Evolutionary conservation across 305 asterid species (phyloP), one percentile per base, ranked within the genome.

Genomic region (Fraxinus greggii): DNA sequence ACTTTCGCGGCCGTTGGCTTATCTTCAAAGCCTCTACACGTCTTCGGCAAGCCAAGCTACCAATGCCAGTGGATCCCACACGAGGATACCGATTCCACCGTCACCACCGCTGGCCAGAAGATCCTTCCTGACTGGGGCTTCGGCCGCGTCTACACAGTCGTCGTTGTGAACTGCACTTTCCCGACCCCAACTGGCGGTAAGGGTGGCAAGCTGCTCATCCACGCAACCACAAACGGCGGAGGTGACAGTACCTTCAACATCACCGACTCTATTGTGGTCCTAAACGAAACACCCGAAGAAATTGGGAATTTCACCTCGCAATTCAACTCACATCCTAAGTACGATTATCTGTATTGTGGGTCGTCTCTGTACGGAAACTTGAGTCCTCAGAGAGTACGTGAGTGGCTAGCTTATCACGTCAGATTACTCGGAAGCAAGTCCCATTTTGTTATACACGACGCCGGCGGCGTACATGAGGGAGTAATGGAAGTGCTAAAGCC

Each of bases 41-140:
- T 92, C 67, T 92, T 72, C 80, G 91, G 91, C 28, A 90, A 88
- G 23, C 97, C 98, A 2, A 84, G 83, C 5, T 93, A 93, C 83
- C 76, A 85, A 26, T 93, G 98, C 84, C 83, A 83, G 56, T 93
- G 98, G 98, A 81, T 88, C 21, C 88, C 94, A 0, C 54, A n/a
- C n/a, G 10, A 82, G n/a, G 3, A 82, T 19, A 42, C 82, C 5
- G 75, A 32, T 12, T 70, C 36, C 45, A 45, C 86, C 35, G 76
- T 88, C 72, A 32, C 86, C 13, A 75, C 89, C 2, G 7, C 35
- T 17, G 98, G 94, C 1, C 78, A 83, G 67, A 93, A 88, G 81
- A 89, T 92, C 86, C 94, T 93, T 15, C 89, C 95, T 0, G 98
- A 93, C 69, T 93, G 97, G 98, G 98, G 98, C 1, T 93, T 90